Evolutionary conservation across 2,329 filamentous ascomycete species (phyloP), one percentile per base, ranked within the genome.

Genomic region (Aspergillus chevalieri): DNA sequence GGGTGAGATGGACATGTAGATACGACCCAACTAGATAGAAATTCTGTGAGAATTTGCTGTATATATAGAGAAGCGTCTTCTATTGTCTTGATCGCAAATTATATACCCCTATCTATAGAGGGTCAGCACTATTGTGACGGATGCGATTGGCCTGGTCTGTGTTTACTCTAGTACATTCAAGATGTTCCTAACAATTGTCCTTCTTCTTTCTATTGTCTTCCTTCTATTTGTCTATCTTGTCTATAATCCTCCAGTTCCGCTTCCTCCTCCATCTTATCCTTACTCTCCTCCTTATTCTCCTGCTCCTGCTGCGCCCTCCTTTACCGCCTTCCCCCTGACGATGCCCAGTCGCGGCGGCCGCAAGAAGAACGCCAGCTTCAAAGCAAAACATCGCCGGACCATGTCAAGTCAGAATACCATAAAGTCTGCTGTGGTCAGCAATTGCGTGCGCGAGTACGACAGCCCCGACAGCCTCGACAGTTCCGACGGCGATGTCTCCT

Each of bases 341-440:
- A 61, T 57, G 57, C 52, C 54, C 47, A 54, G 53, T 42, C 53
- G 53, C 44, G 52, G 52, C 24, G 52, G 52, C 24, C 61, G 52
- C 47, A 65, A 57, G 55, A 64, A 63, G 51, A 61, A 66, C 52
- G 65, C 61, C 55, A 67, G 62, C 48, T 50, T 65, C 47, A 59
- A 9, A 30, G 26, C 26, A 4, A 30, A 30, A 30, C 26, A 30
- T 30, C 26, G 46, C 51, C 38, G 44, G 4, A 12, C 26, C 10
- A 30, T 30, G 26, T 30, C 26, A 10, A 30, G 26, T 30, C 26
- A 30, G 26, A 30, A 30, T 12, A 30, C 9, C 26, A 30, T 30
- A 10, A 30, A 30, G 10, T 30, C 10, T 12, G 26, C 51, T 12
- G 52, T 49, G 33, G 46, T 50, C 48, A 57, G 49, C 55, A 47